Conservation (phyloP, 495 filamentous ascomycete genomes). For the Margaritispora aquatica region DNA sequence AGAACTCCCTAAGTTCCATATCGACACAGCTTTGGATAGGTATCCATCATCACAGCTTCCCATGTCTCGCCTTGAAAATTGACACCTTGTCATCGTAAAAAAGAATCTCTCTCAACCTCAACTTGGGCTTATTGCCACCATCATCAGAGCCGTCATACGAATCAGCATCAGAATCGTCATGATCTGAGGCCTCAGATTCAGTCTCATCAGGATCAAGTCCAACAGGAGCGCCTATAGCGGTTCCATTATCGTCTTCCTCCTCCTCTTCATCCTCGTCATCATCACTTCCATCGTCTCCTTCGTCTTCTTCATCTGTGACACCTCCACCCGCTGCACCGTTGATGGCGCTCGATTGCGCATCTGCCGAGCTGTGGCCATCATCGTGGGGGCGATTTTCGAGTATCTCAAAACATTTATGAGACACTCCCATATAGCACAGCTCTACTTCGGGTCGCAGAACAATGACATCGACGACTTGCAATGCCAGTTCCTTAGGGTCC, state of each 20-base stretch:
- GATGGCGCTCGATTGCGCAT: constrained; percentile 23
- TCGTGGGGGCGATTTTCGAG: constrained; percentile 57
- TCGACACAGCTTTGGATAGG: background rate
- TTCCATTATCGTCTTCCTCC: constrained; percentile 35
- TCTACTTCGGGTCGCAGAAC: constrained; percentile 80
- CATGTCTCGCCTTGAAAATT: constrained; percentile 38
- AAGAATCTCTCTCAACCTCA: constrained; percentile 75
- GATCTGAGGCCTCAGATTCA: constrained; percentile 44
- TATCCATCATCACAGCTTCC: constrained; percentile 16
- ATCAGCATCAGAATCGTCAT: constrained; percentile 40
- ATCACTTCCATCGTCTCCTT: constrained; percentile 32
- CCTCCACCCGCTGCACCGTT: constrained; percentile 26
- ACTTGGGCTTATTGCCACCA: constrained; percentile 40
- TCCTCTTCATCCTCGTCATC: constrained; percentile 43
- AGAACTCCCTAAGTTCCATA: background rate
- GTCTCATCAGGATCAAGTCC: constrained; percentile 35
- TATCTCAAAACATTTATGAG: constrained; percentile 82
- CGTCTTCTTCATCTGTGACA: constrained; percentile 37
- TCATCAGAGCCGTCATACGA: constrained; percentile 38
- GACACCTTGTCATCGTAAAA: constrained; percentile 88
- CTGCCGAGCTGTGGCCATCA: constrained; percentile 29
- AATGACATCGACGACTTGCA: constrained; percentile 80
- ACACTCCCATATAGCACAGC: constrained; percentile 77
- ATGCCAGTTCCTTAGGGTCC: constrained; percentile 67
- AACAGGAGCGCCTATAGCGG: constrained; percentile 20